Evolutionary conservation across 257 asterid genomes (phyloP).

Genomic region (Primulina tabacum): DNA sequence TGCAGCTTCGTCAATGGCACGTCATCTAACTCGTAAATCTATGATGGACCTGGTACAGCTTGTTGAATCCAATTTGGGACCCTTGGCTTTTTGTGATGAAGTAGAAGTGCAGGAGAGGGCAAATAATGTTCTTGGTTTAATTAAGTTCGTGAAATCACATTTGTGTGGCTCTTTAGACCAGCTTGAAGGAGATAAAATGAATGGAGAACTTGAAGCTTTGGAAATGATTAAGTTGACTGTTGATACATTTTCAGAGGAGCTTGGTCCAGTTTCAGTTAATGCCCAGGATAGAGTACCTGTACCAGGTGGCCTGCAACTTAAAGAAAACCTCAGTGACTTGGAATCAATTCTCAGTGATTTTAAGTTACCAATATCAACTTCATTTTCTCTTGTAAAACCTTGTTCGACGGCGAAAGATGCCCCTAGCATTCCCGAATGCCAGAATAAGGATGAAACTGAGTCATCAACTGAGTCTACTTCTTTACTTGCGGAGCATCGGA

Average conservation of each 20-base stretch:
- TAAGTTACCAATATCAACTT: conserved; percentile 44
- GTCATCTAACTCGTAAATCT: conserved; percentile 45
- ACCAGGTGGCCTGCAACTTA: conserved; percentile 72
- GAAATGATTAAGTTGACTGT: conserved; percentile 45
- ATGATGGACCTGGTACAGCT: conserved; percentile 53
- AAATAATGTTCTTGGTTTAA: conserved; percentile 68
- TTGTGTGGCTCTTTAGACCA: conserved; percentile 35
- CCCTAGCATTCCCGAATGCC: conserved; percentile 31
- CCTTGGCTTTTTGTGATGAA: conserved; percentile 66
- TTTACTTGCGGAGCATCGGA: conserved; percentile 77
- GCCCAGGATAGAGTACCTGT: conserved; percentile 77
- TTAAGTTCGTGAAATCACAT: conserved; percentile 53
- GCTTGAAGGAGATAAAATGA: conserved; percentile 36
- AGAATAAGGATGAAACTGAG: conserved; percentile 50
- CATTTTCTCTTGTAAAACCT: conserved; percentile 63
- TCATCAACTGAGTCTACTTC: conserved; percentile 64
- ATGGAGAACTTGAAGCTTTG: conserved; percentile 37
- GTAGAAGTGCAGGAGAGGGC: conserved; percentile 90
- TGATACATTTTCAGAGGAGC: conserved; percentile 71
- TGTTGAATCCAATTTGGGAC: conserved; percentile 61
- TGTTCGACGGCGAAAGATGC: conserved; percentile 34
- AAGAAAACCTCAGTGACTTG: conserved; percentile 67
- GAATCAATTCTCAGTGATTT: conserved; percentile 65
- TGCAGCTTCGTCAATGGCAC: conserved; percentile 31
- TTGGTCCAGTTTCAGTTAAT: conserved; percentile 76